Evolutionary conservation across 164 flowering plant species (phyloP), one percentile per base, ranked within the genome.

Genomic region (Sedum album): DNA sequence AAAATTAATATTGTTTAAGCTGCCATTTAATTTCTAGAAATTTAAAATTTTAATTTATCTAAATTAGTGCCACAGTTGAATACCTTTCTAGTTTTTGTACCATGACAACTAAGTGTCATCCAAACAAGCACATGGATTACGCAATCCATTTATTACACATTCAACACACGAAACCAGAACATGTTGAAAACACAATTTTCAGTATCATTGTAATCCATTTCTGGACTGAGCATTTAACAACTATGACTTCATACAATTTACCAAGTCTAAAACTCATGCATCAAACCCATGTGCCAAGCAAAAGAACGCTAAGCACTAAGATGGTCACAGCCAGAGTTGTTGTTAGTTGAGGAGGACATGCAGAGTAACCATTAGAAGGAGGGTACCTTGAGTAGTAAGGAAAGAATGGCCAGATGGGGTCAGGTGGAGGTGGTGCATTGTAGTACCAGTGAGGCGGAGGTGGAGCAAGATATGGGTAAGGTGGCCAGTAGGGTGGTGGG

Each of bases 381-480:
- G 62, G 62, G n/a, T 57, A 17, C 62, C 20, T 57, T 57, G 62
- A 57, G 62, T 57, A 57, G 62, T 57, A 57, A 57, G 62, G 62
- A 57, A 57, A 57, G 31, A 57, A 57, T 5, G 62, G 62, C 62
- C 62, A 57, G 20, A 57, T 57, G 62, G 62, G 62, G 62, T 57
- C 62, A 57, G 62, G 62, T 30, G 62, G 62, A 57, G 62, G 62
- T 21, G 60, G 60, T 14, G 30, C 60, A 13, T 53, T 53, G 28
- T 0, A 0, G 30, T 53, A 53, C 60, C 60, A 53, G 60, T 53
- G 2, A 28, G 62, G 62, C 31, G 62, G 33, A 26, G 33, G 33
- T 2, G 62, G 62, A 10, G 60, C 60, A 18, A 30, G 31, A 57
- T 57, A 57, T 25, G 61, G 31, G 9, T 25, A 8, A 0, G 33